Base-by-base conservation (phyloP, 2,329 filamentous ascomycete genomes). In the Paracoccidioides lutzii region DNA sequence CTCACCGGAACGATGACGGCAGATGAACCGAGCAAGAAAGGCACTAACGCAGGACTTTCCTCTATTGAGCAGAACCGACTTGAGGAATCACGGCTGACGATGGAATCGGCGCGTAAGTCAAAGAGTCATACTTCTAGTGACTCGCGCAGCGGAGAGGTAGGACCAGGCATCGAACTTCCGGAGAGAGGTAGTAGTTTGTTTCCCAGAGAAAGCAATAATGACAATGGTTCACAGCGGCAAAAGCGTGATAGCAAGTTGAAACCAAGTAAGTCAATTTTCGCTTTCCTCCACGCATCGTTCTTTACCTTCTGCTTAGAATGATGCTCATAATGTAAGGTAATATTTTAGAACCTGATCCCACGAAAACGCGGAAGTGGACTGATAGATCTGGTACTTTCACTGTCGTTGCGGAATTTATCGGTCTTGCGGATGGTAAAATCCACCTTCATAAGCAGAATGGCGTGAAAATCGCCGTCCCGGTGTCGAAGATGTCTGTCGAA, bases 401-500 rank as follows among this genome's bases (percentile, higher is more conserved):
- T 63, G 93, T 98, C 55, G 93, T 97, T 62, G 93, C 93, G 14
- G 89, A 98, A 68, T 98, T 97, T 66, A 82, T 98, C 53, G 91
- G 90, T 33, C 79, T 97, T 53, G 89, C 89, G 69, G 93, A 97
- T 67, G 89, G 90, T 60, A 97, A 97, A 72, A 94, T 98, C 61
- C 94, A 98, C 71, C 77, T 98, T 28, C 93, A 98, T 76, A 98
- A 98, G 75, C 80, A 89, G 73, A 98, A 98, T 67, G 93, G 93
- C 41, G 90, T 98, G 64, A 97, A 97, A 72, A 98, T 98, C 71
- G 93, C 93, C 7, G 93, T 98, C 3, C 93, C 93, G 2, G 82
- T 97, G 33, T 78, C 83, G 42, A 98, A 98, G 70, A 98, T 98
- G 93, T 94, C 91, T 0, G 79, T 90, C 44, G 87, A 91, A 66